Conservation (phyloP, 2,329 filamentous ascomycete species). For the Colletotrichum sp. region DNA sequence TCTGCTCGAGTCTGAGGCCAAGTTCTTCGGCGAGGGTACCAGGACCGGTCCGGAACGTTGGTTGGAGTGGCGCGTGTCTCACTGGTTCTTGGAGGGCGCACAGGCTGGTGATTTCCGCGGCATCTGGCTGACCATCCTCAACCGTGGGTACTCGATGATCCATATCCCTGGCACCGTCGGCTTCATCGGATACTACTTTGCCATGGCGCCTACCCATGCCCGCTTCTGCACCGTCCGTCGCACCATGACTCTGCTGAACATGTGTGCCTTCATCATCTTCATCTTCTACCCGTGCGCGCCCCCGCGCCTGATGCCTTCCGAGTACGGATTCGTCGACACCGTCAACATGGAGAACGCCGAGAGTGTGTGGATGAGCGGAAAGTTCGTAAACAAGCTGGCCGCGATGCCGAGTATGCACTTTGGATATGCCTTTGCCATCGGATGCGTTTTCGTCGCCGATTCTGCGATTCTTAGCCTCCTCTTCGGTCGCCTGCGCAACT, state of each 20-base stretch:
- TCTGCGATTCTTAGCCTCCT: slow-evolving; percentile 51
- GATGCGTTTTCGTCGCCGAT: slow-evolving; percentile 57
- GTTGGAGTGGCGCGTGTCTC: slow-evolving; percentile 50
- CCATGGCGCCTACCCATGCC: slow-evolving; percentile 49
- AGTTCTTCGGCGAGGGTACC: slow-evolving; percentile 39
- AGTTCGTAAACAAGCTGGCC: slow-evolving; percentile 62
- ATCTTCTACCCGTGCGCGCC: slow-evolving; percentile 71
- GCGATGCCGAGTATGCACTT: slow-evolving; percentile 65
- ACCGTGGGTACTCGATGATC: slow-evolving; percentile 63
- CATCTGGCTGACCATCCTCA: slow-evolving; percentile 53
- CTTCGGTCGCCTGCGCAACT: slow-evolving; percentile 25
- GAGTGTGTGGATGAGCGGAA: slow-evolving; percentile 70
- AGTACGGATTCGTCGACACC: slow-evolving; percentile 67
- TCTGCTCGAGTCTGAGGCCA: slow-evolving; percentile 60
- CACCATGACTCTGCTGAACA: slow-evolving; percentile 62
- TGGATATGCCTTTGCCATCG: slow-evolving; percentile 59
- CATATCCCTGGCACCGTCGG: slow-evolving; percentile 66
- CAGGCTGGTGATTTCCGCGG: slow-evolving; percentile 17
- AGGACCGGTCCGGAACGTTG: slow-evolving; percentile 47
- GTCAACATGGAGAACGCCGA: slow-evolving; percentile 55
- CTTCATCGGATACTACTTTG: slow-evolving; percentile 70
- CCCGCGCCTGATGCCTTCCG: slow-evolving; percentile 61
- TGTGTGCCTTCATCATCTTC: slow-evolving; percentile 65
- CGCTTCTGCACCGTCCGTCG: slow-evolving; percentile 41
- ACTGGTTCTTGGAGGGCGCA: slow-evolving; percentile 51